These are phyloP conservation scores for Cutaneotrichosporon sp. DNA, from an alignment of 1,284 basidiomycete species.

Conservation along the genomic window DNA sequence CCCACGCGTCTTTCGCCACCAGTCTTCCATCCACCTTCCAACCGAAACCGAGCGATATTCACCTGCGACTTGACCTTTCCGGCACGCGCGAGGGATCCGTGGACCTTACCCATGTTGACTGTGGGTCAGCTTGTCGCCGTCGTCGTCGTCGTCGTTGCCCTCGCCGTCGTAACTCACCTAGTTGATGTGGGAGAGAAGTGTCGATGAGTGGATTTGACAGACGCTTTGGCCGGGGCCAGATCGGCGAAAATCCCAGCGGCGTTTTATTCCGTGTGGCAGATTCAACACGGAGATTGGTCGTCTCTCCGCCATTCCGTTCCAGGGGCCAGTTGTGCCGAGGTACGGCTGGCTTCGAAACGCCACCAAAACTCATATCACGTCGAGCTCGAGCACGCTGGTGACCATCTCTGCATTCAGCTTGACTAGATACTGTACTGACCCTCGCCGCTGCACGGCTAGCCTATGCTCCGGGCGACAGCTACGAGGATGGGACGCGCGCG, in stretches of 20 bases:
- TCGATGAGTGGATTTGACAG: neutral
- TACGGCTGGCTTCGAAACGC: too few species aligned
- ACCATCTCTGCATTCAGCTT: too few species aligned
- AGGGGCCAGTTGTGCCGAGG: too few species aligned
- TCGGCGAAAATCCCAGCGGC: neutral
- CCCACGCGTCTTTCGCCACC: neutral
- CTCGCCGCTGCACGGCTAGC: neutral
- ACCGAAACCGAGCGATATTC: constrained; percentile 18
- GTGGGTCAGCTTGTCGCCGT: constrained; percentile 1
- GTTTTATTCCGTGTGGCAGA: neutral
- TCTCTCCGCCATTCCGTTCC: too few species aligned
- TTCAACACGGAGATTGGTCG: neutral
- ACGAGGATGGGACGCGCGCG: neutral
- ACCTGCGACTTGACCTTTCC: constrained; percentile 97
- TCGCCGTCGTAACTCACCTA: constrained; percentile 15
- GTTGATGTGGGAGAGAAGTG: constrained; percentile 6
- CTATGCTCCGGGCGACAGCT: neutral
- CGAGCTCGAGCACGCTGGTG: too few species aligned
- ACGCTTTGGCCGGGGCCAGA: neutral
- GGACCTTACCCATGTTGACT: constrained; percentile 64
- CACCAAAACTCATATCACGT: too few species aligned
- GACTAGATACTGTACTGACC: too few species aligned
- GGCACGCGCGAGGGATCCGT: constrained; percentile 99
- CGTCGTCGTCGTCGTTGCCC: constrained; percentile 1
- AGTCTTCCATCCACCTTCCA: neutral